phyloP scores from a whole-genome alignment of 495 filamentous ascomycete genomes.

The Recurvomyces mirabilis region DNA sequence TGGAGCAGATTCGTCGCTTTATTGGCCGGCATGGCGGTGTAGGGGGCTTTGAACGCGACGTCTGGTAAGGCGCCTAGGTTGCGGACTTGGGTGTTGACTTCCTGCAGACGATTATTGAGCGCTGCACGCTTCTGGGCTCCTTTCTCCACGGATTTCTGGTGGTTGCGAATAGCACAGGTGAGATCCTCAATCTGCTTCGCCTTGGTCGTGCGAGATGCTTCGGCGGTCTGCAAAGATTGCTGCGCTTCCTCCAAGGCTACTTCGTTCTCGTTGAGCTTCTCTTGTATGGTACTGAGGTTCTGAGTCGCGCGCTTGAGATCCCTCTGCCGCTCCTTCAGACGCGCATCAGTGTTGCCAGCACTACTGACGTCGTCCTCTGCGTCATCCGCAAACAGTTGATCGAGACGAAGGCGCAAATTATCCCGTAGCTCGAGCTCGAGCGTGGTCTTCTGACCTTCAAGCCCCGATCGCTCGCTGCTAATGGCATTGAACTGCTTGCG shows the following conservation, averaged over 20 bases:
- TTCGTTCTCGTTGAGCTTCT: constrained; percentile 45
- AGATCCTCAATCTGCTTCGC: constrained; percentile 63
- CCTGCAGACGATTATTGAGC: constrained; percentile 60
- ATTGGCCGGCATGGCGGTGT: constrained; percentile 66
- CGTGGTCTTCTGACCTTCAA: constrained; percentile 65
- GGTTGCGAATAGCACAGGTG: constrained; percentile 67
- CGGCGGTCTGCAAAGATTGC: constrained; percentile 24
- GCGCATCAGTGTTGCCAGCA: constrained; percentile 36
- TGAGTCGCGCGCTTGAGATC: constrained; percentile 69
- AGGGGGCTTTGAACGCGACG: constrained; percentile 77
- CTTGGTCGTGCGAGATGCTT: constrained; percentile 31
- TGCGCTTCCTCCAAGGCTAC: constrained; percentile 13
- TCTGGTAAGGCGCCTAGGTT: constrained; percentile 90
- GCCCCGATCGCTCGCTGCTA: constrained; percentile 58
- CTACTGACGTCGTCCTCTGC: constrained; percentile 54
- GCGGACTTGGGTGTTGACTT: constrained; percentile 76
- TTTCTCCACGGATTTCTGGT: constrained; percentile 86
- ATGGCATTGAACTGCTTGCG: constrained; percentile 63
- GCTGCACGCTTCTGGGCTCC: constrained; percentile 76
- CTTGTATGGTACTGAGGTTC: constrained; percentile 49
- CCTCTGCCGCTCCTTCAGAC: constrained; percentile 65
- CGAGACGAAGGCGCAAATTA: constrained; percentile 72
- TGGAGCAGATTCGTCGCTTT: constrained; percentile 74
- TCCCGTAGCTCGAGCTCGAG: constrained; percentile 79
- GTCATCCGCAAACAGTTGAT: constrained; percentile 77